phyloP scores from a whole-genome alignment of 75 land plant genomes.

The Adiantum capillusveneris region DNA sequence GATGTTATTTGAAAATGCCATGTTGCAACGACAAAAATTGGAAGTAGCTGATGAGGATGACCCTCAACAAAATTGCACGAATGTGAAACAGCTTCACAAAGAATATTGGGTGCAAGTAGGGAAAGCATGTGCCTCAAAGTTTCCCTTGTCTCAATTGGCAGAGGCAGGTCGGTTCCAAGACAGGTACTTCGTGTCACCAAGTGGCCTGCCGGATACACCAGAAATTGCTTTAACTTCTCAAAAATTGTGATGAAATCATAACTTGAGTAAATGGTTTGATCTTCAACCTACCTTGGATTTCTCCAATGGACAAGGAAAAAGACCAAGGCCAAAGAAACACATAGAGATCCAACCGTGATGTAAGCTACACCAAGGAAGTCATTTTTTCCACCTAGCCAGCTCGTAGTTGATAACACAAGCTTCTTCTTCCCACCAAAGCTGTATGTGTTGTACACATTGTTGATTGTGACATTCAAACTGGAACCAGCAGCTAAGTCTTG shows the following conservation, averaged over 20 bases:
- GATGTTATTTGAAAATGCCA: too few relatives aligned
- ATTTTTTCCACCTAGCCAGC: slow-evolving; percentile 67
- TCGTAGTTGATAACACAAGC: slow-evolving; percentile 72
- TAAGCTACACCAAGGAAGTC: slow-evolving; percentile 67
- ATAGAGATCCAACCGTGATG: slow-evolving; percentile 51
- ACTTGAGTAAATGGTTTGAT: neutral
- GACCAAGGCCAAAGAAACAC: slow-evolving; percentile 47
- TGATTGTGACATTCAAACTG: slow-evolving; percentile 24
- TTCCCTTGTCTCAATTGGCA: slow-evolving; percentile 11
- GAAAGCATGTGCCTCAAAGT: too few relatives aligned
- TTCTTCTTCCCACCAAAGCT: slow-evolving; percentile 72
- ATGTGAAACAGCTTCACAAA: too few relatives aligned
- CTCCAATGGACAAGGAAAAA: slow-evolving; percentile 17
- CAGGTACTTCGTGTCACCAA: slow-evolving; percentile 47
- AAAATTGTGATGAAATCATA: neutral
- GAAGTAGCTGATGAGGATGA: too few relatives aligned
- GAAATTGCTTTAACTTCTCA: neutral
- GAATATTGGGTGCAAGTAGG: too few relatives aligned
- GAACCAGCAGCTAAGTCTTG: slow-evolving; percentile 37
- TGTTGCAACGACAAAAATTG: too few relatives aligned
- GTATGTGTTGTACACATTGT: slow-evolving; percentile 69
- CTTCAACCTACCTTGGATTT: slow-evolving; percentile 21
- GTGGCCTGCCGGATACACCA: slow-evolving; percentile 45
- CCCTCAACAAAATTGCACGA: too few relatives aligned
- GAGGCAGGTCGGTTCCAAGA: slow-evolving; percentile 51